Evolutionary conservation across 148 eudicot species (phyloP).

Genomic region (Chenopodium berlandieri): DNA sequence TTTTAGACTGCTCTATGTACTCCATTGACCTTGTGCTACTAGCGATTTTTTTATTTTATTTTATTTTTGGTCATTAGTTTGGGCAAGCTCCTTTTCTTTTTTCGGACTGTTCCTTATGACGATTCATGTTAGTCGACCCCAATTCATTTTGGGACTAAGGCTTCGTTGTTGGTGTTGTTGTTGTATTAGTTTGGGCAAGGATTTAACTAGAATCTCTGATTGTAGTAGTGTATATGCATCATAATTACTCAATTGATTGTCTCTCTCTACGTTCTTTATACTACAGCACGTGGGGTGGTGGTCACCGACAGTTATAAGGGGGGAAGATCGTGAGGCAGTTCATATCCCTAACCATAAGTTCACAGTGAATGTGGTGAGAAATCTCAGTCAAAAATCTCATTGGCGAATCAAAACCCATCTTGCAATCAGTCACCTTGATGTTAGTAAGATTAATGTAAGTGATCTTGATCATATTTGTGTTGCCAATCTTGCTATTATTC

Average conservation of each 20-base stretch:
- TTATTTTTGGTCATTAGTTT: too few species aligned
- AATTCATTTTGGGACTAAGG: too few species aligned
- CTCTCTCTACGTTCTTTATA: conserved; percentile 7
- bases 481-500: neutral
- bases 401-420: conserved; percentile 96
- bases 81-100: too few species aligned
- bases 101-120: too few species aligned
- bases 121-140: too few species aligned
- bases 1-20: neutral
- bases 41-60: too few species aligned
- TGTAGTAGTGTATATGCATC: neutral
- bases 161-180: too few species aligned
- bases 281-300: conserved; percentile 96
- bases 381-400: conserved; percentile 86
- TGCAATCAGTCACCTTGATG: conserved; percentile 84
- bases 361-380: conserved; percentile 86
- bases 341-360: conserved; percentile 95
- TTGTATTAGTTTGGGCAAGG: too few species aligned
- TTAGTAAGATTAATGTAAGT: conserved; percentile 79
- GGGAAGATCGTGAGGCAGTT: conserved; percentile 95
- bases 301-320: conserved; percentile 93
- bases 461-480: conserved; percentile 11
- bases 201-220: too few species aligned
- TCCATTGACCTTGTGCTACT: neutral
- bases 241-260: neutral